A percentile compares a stretch with the other conserved stretches of the same genome.
phyloP scores from a whole-genome alignment of 352 stramenopile species.

The Phytophthora capsici region DNA sequence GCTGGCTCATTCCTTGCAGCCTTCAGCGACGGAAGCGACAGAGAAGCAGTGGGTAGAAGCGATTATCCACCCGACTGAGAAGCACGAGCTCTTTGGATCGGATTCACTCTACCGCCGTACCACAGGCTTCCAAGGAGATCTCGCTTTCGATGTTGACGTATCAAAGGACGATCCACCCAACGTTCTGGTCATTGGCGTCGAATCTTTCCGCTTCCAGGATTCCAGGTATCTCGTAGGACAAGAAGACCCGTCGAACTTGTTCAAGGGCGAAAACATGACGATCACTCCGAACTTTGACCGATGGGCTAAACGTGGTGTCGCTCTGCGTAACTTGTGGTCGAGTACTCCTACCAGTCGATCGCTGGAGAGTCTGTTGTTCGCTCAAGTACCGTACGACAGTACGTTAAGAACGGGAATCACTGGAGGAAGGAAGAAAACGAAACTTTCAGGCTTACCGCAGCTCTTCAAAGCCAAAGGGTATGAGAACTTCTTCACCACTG shows the following conservation, averaged over 20 bases:
- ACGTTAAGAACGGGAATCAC: conserved; percentile 41
- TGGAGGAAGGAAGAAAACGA: conserved; percentile 23
- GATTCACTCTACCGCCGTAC: conserved; percentile 24
- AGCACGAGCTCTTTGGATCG: conserved; percentile 14
- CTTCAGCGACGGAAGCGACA: conserved; percentile 7
- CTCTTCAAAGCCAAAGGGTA: conserved; percentile 57
- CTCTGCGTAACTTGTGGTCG: conserved; percentile 62
- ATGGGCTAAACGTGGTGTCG: conserved; percentile 54
- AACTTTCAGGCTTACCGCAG: conserved; percentile 54
- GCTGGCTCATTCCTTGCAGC: conserved; percentile 18
- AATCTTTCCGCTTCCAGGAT: conserved; percentile 63
- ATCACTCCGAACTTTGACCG: conserved; percentile 58
- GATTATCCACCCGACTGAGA: conserved; percentile 21
- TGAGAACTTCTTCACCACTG: conserved; percentile 52
- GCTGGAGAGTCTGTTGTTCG: conserved; percentile 59
- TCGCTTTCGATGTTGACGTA: conserved; percentile 51
- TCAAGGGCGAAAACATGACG: conserved; percentile 33
- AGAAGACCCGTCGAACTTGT: conserved; percentile 43
- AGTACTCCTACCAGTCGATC: conserved; percentile 62
- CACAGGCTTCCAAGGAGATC: conserved; percentile 45
- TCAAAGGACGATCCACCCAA: conserved; percentile 44
- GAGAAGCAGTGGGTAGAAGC: conserved; percentile 11
- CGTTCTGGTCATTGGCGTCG: conserved; percentile 53
- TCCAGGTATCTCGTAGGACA: conserved; percentile 56
- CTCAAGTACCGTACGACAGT: conserved; percentile 51